Base-by-base conservation (phyloP, 2,329 filamentous ascomycete genomes). In the Rhexocercosporidium sp. region DNA sequence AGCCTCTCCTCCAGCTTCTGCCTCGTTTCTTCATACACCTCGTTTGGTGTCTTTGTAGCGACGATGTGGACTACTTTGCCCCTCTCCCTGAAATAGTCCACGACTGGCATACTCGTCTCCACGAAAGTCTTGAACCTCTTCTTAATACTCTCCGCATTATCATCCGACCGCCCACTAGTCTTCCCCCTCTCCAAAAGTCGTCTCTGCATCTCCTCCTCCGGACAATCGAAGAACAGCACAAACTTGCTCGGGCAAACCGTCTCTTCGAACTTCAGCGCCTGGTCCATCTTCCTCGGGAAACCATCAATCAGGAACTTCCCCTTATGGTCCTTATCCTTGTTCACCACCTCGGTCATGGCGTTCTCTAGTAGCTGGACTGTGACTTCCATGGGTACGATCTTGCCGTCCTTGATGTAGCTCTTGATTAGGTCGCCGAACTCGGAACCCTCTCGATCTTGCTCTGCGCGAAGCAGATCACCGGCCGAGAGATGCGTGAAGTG, bases 321-420 rank as follows among this genome's bases (percentile, higher is more conserved):
- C 78, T 88, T 90, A 71, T 77, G 78, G 62, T 67, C 76, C 62
- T 71, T 74, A 70, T 82, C 80, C 65, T 84, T 81, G 65, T 84
- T 77, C 62, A 97, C 87, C 14, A 87, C 85, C 9, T 86, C 88
- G 65, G 85, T 85, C 93, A 99, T 98, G 66, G 94, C 93, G 80
- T 97, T 97, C 82, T 97, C 94, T 51, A 99, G 87, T 41, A 99
- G 83, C 75, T 94, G 91, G 67, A 99, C 91, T 5, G 96, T 99
- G 60, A 98, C 94, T 80, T 98, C 95, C 93, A 97, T 97, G n/a
- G 96, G 96, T 71, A 99, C 96, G 79, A 99, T 99, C 74, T 89
- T 89, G 67, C 96, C 96, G 78, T 99, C 91, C 77, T 91, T 92
- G 85, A 99, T 99, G 83, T 96, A 94, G 74, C 91, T 87, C 79